Evolutionary conservation across 2,329 filamentous ascomycete species (phyloP), one percentile per base, ranked within the genome.

Genomic region (Diaporthe humulicola): DNA sequence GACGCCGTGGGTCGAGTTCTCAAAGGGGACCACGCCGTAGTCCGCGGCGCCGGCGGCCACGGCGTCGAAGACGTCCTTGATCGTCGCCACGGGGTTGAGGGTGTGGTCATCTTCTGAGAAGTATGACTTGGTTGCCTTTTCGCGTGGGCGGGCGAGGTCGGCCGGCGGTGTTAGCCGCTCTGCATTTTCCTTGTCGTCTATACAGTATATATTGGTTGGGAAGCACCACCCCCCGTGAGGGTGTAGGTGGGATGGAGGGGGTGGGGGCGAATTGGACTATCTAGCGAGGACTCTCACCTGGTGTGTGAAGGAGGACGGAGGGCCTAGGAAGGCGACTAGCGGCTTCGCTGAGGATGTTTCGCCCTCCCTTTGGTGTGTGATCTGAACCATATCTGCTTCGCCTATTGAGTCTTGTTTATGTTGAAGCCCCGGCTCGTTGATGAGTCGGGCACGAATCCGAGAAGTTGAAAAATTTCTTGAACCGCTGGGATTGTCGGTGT

Each of bases 1-100:
- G 72, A 93, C 93, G 80, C 97, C 97, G 84, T 98, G 98, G 81
- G 95, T 96, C 54, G 94, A 97, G 87, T 99, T 99, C 82, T 98
- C 96, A 84, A 98, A 96, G 9, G 97, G 97, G 2, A 98, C 94
- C 42, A 98, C 94, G 78, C 96, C 97, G 73, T 92, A 92, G 70
- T 89, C 84, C 0, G 90, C 91, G 58, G 86, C 82, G 74, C 90
- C 89, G 50, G 88, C 87, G 80, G 97, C 95, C 8, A 98, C 93
- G 22, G 92, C 89, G 69, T 92, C 88, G 83, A 98, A 98, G 79
- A 98, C 92, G 81, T 97, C 95, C 79, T 84, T 84, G 75, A 91
- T 91, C 4, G 88, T 90, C 70, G 82, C 81, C 9, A 88, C 87
- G 3, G 90, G 89, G 61, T 84, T 80, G 66, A 90, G 81, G 57